Base-by-base conservation (phyloP, 108 stramenopile species). In the Nitzschia putrida region DNA sequence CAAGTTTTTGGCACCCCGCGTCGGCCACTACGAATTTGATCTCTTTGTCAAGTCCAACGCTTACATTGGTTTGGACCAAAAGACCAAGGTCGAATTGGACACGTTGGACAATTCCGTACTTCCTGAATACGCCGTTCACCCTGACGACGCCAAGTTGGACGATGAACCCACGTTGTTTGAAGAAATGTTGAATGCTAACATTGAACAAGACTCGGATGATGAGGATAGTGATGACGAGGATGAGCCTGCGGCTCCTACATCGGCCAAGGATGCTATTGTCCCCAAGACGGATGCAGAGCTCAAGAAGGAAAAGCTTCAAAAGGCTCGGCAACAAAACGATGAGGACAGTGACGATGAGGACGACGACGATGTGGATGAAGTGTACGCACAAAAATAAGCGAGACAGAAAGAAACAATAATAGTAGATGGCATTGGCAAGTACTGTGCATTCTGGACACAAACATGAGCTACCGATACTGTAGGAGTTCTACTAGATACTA, bases 141-240 rank as follows among this genome's bases (percentile, higher is more conserved):
- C 94, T 42, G 98, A 99, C 20, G 98, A 99, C 83, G 91, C 96
- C 45, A 93, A 90, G 64, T 78, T 99, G 44, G 98, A 99, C 71
- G 96, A 99, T 56, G 98, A 99, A 71, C 97, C 98, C 8, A 98
- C 98, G 0, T 72, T 99, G 77, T 99, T 99, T 76, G 98, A 99
- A 81, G 90, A 96, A 67, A 90, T 97, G 83, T 76, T 96, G 85
- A 93, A 91, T 52, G 91, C 87, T 22, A 93, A 96, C 50, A 83
- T 93, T 64, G 95, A 95, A 63, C 85, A 94, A 47, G 96, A 97
- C 43, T 76, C 67, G 25, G 89, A 90, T 60, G 82, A 82, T 38
- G 91, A 92, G 12, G 86, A 87, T 53, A 85, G 87, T 53, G 86
- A 88, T 57, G 89, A 91, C 56, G 85, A 85, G 26, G 86, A 86